These are phyloP conservation scores for Lasiosphaeria ovina DNA, from an alignment of 495 filamentous ascomycete genomes.

Conservation along the genomic window DNA sequence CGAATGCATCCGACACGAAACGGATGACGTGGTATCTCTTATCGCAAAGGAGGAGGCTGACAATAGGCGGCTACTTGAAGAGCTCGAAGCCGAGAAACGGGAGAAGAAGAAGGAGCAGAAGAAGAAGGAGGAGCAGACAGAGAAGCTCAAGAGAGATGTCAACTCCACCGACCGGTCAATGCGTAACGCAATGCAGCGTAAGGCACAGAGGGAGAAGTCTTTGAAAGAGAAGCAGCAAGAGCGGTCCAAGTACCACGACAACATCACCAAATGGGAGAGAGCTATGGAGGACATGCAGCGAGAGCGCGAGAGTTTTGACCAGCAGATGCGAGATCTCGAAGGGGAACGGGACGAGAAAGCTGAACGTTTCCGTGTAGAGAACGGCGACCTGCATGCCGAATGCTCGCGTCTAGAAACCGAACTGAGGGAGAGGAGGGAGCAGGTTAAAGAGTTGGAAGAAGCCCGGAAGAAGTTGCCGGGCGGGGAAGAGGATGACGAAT, in stretches of 20 bases:
- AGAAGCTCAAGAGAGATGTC: slow-evolving; percentile 76
- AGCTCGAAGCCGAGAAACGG: slow-evolving; percentile 69
- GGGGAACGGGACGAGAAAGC: slow-evolving; percentile 41
- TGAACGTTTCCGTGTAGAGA: slow-evolving; percentile 28
- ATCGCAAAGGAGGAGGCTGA: slow-evolving; percentile 66
- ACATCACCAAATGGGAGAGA: slow-evolving; percentile 55
- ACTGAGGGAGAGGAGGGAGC: slow-evolving; percentile 48
- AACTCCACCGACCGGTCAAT: slow-evolving; percentile 78
- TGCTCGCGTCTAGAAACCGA: slow-evolving; percentile 45
- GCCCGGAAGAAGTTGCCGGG: slow-evolving; percentile 51
- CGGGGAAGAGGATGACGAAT: slow-evolving; percentile 54
- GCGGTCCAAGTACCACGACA: slow-evolving; percentile 52
- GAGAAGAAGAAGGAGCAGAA: slow-evolving; percentile 69
- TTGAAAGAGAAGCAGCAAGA: slow-evolving; percentile 73
- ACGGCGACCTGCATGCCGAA: slow-evolving; percentile 29
- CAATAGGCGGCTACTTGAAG: slow-evolving; percentile 65
- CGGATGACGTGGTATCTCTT: slow-evolving; percentile 54
- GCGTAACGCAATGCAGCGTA: slow-evolving; percentile 75
- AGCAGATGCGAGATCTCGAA: slow-evolving; percentile 43
- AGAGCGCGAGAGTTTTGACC: slow-evolving; percentile 41
- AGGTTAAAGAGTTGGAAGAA: slow-evolving; percentile 53
- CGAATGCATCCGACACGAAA: slow-evolving; percentile 69
- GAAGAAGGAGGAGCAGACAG: slow-evolving; percentile 83
- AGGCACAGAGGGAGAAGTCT: slow-evolving; percentile 74
- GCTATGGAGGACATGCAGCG: slow-evolving; percentile 49